Evolutionary conservation across 106 monocot species (phyloP).

Genomic region (Allium sativum): DNA sequence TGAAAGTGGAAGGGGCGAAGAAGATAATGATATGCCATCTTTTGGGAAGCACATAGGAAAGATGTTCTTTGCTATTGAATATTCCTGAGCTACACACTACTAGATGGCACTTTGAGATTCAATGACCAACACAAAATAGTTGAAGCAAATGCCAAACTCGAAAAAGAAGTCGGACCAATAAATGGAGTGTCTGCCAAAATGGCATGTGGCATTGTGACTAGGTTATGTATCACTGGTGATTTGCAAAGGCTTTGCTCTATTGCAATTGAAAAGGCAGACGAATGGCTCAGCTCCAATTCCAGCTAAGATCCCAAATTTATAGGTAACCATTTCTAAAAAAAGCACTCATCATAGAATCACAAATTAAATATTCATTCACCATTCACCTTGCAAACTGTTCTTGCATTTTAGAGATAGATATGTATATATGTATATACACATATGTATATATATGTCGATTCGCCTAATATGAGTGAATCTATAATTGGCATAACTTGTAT

Average conservation of each 20-base stretch:
- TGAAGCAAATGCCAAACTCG: slow-evolving; percentile 64
- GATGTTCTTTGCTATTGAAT: slow-evolving; percentile 82
- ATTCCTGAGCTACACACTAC: slow-evolving; percentile 58
- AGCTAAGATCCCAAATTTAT: slow-evolving; percentile 18
- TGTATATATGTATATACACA: no score
- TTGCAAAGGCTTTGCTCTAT: slow-evolving; percentile 68
- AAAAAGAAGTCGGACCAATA: slow-evolving; percentile 82
- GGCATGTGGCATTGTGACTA: slow-evolving; percentile 82
- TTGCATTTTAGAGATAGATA: no score
- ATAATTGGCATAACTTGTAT: no score
- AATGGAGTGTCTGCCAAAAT: slow-evolving; percentile 71
- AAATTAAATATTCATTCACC: slow-evolving; percentile 4
- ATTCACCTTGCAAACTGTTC: no score
- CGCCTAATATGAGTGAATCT: no score
- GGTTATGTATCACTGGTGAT: slow-evolving; percentile 66
- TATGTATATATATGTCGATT: no score
- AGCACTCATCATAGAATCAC: no score
- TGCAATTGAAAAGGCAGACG: slow-evolving; percentile 64
- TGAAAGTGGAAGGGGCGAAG: no score
- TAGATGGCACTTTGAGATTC: slow-evolving; percentile 64
- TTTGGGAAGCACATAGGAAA: slow-evolving; percentile 78
- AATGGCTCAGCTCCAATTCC: slow-evolving; percentile 32
- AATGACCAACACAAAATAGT: slow-evolving; percentile 63
- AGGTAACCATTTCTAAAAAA: slow-evolving; percentile 11
- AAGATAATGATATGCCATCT: no score